Evolutionary conservation across 2,329 filamentous ascomycete genomes (phyloP), one percentile per base, ranked within the genome.

Genomic region (Exophiala spinifera): DNA sequence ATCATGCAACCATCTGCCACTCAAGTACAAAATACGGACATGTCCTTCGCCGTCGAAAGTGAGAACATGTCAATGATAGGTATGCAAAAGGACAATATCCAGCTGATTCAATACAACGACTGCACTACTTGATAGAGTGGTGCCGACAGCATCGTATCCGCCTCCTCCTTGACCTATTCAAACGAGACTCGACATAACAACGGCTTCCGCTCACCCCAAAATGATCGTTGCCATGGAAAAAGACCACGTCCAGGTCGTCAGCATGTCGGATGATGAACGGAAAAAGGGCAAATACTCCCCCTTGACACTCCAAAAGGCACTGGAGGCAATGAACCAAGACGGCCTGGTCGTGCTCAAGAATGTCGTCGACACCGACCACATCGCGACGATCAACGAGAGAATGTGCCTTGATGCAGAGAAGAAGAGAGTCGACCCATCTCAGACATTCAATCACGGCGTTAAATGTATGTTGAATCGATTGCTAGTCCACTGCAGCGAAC

Each of bases 301-400:
- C 2, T 23, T 14, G 40, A 43, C 69, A 42, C 63, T 72, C 15
- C 64, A 67, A 51, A 65, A 64, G n/a, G 68, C 66, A 3, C 63
- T 71, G n/a, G 66, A 67, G 50, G 68, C 64, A 10, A 58, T 72
- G 4, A 68, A 72, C 59, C 67, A 67, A 37, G 69, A 72, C 61
- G 69, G 69, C 17, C 42, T 74, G 19, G 69, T 73, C 1, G 66
- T 72, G 6, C 63, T 74, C 21, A 70, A 70, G 46, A 64, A 64
- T 19, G 68, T 72, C 2, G 67, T 74, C 13, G 64, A 71, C 60
- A 46, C 66, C 1, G 61, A 52, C 1, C 69, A 72, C 59, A 58
- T 72, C 19, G 65, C 72, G 25, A 56, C 63, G 34, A 55, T 74
- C 14, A 68, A 70, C 36, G 55, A 57, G 4, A 65, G 65, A 37